Base-by-base conservation (phyloP, 2,329 filamentous ascomycete genomes). In the Xylogone sp. region DNA sequence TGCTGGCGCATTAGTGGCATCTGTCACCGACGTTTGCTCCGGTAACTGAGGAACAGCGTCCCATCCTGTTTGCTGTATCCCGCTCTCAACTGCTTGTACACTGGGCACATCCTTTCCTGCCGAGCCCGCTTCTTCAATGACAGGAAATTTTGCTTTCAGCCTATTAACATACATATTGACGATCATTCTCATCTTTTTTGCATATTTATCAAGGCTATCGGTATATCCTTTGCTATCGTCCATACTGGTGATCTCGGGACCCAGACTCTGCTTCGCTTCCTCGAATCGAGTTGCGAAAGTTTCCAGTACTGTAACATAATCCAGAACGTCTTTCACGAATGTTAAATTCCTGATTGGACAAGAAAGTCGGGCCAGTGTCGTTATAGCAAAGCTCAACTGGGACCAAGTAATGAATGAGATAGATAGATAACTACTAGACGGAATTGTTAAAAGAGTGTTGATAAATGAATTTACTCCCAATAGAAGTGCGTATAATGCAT, bases 251-350 rank as follows among this genome's bases (percentile, higher is more conserved):
- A 16, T 39, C 34, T 16, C n/a, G n/a, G 34, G 12, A 18, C n/a
- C 34, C 34, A 39, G 34, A 6, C 34, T 39, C n/a, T 5, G 6
- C n/a, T 18, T 39, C n/a, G n/a, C n/a, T 16, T 39, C 34, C 21
- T 51, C 45, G 13, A 51, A 51, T 9, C 29, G 16, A 29, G 39
- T 24, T 13, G 43, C 31, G 22, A 51, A 43, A 13, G 22, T 34
- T 29, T 51, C 49, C 12, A 51, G 44, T 10, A 51, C 34, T 16
- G 47, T 20, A n/a, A 45, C 46, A 21, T 47, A 45, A 43, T 51
- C 49, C n/a, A 48, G 22, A 18, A 44, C 45, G 13, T 48, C 39
- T 13, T 45, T 29, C 18, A 48, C 49, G 18, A 39, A 39, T 39
- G 5, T 16, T 18, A 39, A 7, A 16, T 39, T 39, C n/a, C 34